phyloP scores from a whole-genome alignment of 192 early-diverging fungal species.

The Piromyces finnis region DNA sequence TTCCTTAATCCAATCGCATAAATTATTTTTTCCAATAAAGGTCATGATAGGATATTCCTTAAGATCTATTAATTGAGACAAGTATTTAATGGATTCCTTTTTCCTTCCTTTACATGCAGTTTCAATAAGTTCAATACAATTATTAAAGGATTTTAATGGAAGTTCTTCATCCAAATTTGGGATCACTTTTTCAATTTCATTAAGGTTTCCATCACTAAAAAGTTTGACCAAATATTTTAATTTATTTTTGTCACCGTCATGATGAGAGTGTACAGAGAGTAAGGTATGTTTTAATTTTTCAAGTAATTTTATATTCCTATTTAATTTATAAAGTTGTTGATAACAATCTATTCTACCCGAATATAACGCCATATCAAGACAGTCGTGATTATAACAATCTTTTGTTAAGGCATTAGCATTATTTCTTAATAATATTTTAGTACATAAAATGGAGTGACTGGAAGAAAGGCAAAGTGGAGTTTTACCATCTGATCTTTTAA shows the following conservation, averaged over 20 bases:
- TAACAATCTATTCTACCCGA: neutral
- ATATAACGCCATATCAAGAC: neutral
- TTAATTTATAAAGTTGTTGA: no score
- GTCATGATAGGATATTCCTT: neutral
- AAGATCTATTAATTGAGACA: neutral
- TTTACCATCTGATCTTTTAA: neutral
- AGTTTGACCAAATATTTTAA: neutral
- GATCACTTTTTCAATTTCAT: neutral
- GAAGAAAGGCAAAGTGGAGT: neutral
- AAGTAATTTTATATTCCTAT: no score
- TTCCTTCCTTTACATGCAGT: neutral
- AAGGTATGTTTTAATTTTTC: no score
- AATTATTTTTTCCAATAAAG: neutral
- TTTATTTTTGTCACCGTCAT: no score
- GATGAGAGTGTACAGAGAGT: no score
- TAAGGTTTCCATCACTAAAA: neutral
- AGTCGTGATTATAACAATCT: neutral
- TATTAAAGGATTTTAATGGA: neutral
- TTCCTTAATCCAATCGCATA: neutral
- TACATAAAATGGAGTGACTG: neutral
- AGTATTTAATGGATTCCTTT: neutral
- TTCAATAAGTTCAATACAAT: neutral
- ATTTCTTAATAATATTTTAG: neutral
- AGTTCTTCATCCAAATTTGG: neutral
- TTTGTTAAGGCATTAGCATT: neutral